Evolutionary conservation across 805 yeast genomes (phyloP).

Genomic region (Starmerella asiatica): DNA sequence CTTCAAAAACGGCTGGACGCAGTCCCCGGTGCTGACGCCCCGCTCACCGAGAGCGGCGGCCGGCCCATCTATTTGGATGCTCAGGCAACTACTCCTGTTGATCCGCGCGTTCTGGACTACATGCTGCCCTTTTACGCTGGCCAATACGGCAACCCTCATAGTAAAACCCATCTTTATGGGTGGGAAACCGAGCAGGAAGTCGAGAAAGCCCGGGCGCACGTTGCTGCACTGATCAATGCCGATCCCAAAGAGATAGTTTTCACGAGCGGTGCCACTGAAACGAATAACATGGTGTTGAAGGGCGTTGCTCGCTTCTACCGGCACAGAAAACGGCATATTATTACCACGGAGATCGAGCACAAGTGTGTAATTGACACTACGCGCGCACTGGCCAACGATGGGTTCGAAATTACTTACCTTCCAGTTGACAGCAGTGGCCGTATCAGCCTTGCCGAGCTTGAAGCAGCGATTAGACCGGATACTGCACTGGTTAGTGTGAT

Average conservation of each 20-base stretch:
- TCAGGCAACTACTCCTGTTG: conserved; percentile 98
- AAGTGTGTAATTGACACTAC: conserved; percentile 97
- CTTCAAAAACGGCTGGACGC: conserved; percentile 1
- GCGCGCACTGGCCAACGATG: conserved; percentile 89
- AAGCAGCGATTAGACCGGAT: conserved; percentile 74
- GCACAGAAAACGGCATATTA: conserved; percentile 81
- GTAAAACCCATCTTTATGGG: conserved; percentile 92
- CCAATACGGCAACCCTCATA: conserved; percentile 93
- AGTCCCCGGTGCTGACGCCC: conserved; percentile 6
- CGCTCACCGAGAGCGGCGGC: conserved; percentile 24
- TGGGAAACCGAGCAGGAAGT: conserved; percentile 96
- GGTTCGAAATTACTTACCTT: conserved; percentile 87
- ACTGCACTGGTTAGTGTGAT: conserved; percentile 82
- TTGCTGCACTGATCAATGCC: conserved; percentile 77
- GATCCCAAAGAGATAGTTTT: conserved; percentile 94
- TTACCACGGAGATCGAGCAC: conserved; percentile 95
- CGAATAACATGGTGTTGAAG: conserved; percentile 86
- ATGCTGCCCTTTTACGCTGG: conserved; percentile 48
- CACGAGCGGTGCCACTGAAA: conserved; percentile 96
- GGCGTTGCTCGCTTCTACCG: conserved; percentile 92
- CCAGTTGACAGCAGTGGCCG: conserved; percentile 75
- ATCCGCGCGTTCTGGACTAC: conserved; percentile 68
- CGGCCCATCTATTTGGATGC: conserved; percentile 93
- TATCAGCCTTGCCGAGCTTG: conserved; percentile 61
- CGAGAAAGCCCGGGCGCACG: conserved; percentile 68